A percentile compares a stretch with the other conserved stretches of the same genome.
These are phyloP conservation scores for Aspergillus sp. DNA, from an alignment of 2,329 filamentous ascomycete genomes.

Conservation along the genomic window DNA sequence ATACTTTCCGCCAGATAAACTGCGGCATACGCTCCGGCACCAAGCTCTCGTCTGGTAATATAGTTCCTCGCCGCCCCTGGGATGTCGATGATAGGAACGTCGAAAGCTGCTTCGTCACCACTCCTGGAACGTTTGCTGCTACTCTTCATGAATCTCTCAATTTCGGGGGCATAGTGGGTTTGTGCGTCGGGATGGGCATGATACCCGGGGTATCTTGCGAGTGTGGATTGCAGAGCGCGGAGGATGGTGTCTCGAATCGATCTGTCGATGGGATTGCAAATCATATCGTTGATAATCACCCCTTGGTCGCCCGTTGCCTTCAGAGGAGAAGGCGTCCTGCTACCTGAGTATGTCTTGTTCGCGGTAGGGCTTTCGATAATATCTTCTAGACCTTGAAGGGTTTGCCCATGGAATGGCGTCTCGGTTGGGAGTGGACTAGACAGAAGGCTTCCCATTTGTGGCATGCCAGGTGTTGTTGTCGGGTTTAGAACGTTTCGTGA, in stretches of 20 bases:
- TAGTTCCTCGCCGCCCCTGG: conserved; percentile 67
- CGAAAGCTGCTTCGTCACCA: conserved; percentile 59
- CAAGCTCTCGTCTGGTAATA: conserved; percentile 78
- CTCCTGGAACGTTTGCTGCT: conserved; percentile 52
- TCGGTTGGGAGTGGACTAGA: conserved; percentile 74
- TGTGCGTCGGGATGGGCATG: conserved; percentile 66
- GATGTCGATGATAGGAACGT: conserved; percentile 68
- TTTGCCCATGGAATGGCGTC: conserved; percentile 52
- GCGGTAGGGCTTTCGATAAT: conserved; percentile 38
- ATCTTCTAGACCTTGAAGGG: conserved; percentile 37
- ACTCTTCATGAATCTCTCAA: conserved; percentile 77
- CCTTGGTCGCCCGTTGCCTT: conserved; percentile 38
- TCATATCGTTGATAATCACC: conserved; percentile 74
- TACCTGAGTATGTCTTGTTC: conserved; percentile 35
- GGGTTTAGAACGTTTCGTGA: conserved; percentile 53
- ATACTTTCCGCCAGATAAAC: conserved; percentile 86
- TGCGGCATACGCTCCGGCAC: conserved; percentile 89
- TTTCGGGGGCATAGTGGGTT: conserved; percentile 69
- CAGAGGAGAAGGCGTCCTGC: conserved; percentile 19
- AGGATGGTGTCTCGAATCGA: conserved; percentile 72
- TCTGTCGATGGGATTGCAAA: conserved; percentile 90
- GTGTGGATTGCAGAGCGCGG: conserved; percentile 68
- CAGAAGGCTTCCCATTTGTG: conserved; percentile 47
- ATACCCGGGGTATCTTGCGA: conserved; percentile 76
- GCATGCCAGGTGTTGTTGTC: conserved; percentile 28